phyloP scores from a whole-genome alignment of 2,329 filamentous ascomycete genomes.

The Colletotrichum truncatum region DNA sequence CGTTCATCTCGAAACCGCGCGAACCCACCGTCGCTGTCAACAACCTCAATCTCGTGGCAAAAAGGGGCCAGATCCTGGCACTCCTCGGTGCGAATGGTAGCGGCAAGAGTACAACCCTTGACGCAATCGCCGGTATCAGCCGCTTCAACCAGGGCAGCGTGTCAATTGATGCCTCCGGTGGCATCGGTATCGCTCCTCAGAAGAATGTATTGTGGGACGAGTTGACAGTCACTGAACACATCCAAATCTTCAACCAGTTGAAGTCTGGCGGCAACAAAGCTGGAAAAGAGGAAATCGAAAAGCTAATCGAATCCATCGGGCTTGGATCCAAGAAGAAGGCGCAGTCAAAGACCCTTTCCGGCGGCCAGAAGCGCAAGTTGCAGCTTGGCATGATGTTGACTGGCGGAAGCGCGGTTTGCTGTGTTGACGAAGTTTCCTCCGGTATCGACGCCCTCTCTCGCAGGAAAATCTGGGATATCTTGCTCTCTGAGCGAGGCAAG shows the following conservation, averaged over 20 bases:
- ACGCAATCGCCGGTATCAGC: conserved; percentile 40
- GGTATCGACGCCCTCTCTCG: conserved; percentile 78
- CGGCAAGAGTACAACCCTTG: conserved; percentile 78
- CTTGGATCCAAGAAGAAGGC: conserved; percentile 70
- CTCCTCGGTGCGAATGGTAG: conserved; percentile 75
- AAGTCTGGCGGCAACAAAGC: conserved; percentile 63
- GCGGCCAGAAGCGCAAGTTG: conserved; percentile 80
- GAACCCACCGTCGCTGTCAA: conserved; percentile 81
- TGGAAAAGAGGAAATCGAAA: conserved; percentile 48
- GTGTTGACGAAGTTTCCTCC: conserved; percentile 79
- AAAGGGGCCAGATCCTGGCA: conserved; percentile 84
- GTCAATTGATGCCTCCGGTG: conserved; percentile 78
- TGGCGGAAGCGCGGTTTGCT: conserved; percentile 76
- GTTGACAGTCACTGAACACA: conserved; percentile 76
- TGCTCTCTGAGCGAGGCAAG: conserved; percentile 72
- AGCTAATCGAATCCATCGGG: conserved; percentile 71
- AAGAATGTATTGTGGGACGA: conserved; percentile 82
- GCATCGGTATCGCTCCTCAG: conserved; percentile 76
- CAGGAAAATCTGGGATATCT: conserved; percentile 60
- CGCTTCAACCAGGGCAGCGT: conserved; percentile 66
- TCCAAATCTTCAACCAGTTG: conserved; percentile 74
- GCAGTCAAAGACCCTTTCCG: conserved; percentile 71
- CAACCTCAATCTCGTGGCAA: conserved; percentile 74
- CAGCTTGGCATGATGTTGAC: conserved; percentile 84
- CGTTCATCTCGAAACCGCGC: conserved; percentile 54